Evolutionary conservation across 805 yeast species (phyloP).

Genomic region (Wickerhamiella slavikovae): DNA sequence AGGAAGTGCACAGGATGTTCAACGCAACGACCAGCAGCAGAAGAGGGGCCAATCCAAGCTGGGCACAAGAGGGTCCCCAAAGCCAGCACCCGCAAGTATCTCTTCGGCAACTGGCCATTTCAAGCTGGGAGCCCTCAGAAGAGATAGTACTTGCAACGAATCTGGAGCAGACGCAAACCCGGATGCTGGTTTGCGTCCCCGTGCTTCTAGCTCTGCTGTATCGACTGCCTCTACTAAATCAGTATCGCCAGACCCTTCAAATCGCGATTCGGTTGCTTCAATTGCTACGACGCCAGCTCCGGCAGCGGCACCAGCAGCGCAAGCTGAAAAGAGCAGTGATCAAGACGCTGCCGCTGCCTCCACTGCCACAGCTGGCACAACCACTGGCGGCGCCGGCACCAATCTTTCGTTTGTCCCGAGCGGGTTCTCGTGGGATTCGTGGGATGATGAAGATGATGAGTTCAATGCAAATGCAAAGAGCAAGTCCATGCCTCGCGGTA

Average conservation of each 20-base stretch:
- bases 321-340: too few relatives aligned
- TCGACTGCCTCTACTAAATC: too few relatives aligned
- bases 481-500: too few relatives aligned
- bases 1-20: neutral
- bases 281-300: neutral
- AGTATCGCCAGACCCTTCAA: neutral
- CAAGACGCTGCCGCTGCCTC: neutral
- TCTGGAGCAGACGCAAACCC: conserved; percentile 1
- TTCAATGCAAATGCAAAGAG: conserved; percentile 9
- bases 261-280: neutral
- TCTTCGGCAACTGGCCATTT: conserved; percentile 13
- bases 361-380: neutral
- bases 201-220: too few relatives aligned
- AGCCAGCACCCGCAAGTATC: conserved; percentile 3
- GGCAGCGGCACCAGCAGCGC: neutral
- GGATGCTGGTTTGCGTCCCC: too few relatives aligned
- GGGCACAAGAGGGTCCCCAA: neutral
- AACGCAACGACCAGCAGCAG: conserved; percentile 4
- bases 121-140: conserved; percentile 11
- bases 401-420: conserved; percentile 15
- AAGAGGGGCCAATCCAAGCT: conserved; percentile 2
- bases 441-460: conserved; percentile 23
- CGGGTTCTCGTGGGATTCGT: conserved; percentile 15
- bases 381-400: neutral
- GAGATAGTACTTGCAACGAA: conserved; percentile 3